phyloP scores from a whole-genome alignment of 148 eudicot species.

The Rhododendron henanense region DNA sequence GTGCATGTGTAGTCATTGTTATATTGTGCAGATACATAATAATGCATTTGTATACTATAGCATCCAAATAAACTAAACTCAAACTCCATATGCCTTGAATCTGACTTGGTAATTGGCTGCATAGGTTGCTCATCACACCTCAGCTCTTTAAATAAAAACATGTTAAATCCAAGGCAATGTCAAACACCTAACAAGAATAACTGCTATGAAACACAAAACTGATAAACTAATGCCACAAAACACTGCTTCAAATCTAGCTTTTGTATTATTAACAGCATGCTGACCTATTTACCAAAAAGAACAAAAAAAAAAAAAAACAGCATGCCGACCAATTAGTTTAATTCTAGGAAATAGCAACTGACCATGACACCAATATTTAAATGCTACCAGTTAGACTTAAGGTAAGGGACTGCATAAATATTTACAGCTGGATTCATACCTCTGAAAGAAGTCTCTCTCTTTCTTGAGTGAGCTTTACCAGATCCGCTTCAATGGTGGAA shows the following conservation, averaged over 20 bases:
- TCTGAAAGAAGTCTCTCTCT: slow-evolving; percentile 86
- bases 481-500: slow-evolving; percentile 48
- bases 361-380: not conserved
- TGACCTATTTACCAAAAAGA: not conserved
- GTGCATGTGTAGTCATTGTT: not conserved
- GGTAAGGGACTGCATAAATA: not conserved
- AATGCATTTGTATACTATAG: not conserved
- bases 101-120: not conserved
- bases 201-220: not conserved
- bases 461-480: slow-evolving; percentile 61
- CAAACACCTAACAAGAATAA: not conserved
- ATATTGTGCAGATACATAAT: not conserved
- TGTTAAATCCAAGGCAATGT: not conserved
- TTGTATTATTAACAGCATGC: not conserved
- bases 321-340: not conserved
- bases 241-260: not conserved
- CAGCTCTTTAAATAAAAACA: not conserved
- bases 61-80: not conserved
- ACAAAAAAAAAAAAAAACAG: not conserved
- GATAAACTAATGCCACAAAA: not conserved
- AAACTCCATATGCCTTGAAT: not conserved
- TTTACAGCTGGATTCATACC: slow-evolving; percentile 37
- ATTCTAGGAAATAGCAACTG: not conserved
- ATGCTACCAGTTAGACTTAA: not conserved
- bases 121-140: not conserved